A percentile compares a stretch with the other conserved stretches of the same genome.
These are phyloP conservation scores for Pseudonitzschia pungens DNA, from an alignment of 108 stramenopile species.

Conservation along the genomic window DNA sequence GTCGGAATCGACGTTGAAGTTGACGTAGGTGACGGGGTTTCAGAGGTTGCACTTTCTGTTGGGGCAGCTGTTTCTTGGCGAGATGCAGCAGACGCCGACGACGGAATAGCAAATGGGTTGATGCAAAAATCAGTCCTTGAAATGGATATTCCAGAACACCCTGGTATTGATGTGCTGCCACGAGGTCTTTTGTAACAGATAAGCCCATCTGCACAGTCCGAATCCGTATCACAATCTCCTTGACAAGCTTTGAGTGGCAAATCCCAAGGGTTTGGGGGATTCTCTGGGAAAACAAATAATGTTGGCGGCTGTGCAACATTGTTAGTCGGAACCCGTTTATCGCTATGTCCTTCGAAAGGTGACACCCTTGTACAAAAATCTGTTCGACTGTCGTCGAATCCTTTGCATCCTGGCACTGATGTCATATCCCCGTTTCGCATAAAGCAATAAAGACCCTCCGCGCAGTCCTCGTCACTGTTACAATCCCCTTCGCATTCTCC, in stretches of 20 bases:
- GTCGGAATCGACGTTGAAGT: not conserved
- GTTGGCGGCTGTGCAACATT: not conserved
- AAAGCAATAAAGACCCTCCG: slow-evolving; percentile 32
- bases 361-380: slow-evolving; percentile 25
- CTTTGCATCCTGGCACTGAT: slow-evolving; percentile 35
- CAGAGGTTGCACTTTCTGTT: not conserved
- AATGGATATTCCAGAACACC: slow-evolving; percentile 23
- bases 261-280: slow-evolving; percentile 8
- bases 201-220: slow-evolving; percentile 26
- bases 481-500: slow-evolving; percentile 48
- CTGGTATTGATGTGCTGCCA: slow-evolving; percentile 23
- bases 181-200: slow-evolving; percentile 19
- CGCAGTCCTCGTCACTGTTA: slow-evolving; percentile 45
- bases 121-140: slow-evolving; percentile 29
- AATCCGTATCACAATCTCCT: slow-evolving; percentile 39
- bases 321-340: not conserved
- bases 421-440: slow-evolving; percentile 9
- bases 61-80: not conserved
- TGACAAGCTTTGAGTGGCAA: slow-evolving; percentile 25
- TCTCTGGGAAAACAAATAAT: slow-evolving; percentile 15
- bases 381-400: slow-evolving; percentile 20
- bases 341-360: not conserved
- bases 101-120: not conserved
- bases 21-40: too few species aligned
- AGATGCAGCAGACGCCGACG: not conserved